These are phyloP conservation scores for Fraxinus sp. DNA, from an alignment of 305 asterid genomes.

Conservation along the genomic window DNA sequence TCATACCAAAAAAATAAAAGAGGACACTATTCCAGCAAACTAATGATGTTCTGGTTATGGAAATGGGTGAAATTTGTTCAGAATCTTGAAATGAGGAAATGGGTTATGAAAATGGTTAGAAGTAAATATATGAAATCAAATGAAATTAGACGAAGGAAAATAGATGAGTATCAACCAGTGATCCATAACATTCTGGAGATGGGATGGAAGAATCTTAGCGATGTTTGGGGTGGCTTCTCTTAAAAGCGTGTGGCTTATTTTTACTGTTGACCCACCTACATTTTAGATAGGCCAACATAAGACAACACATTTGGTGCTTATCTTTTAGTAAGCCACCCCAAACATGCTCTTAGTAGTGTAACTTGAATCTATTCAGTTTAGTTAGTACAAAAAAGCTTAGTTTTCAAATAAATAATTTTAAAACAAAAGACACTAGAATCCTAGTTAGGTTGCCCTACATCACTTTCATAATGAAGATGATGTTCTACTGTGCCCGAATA, in stretches of 20 bases:
- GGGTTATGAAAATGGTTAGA: background rate
- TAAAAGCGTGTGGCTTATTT: background rate
- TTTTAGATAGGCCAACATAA: background rate
- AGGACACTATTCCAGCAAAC: background rate
- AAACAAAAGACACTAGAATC: background rate
- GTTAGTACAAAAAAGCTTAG: background rate
- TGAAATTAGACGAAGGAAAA: background rate
- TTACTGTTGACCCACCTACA: background rate
- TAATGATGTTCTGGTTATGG: background rate
- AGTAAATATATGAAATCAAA: background rate
- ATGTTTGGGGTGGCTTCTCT: background rate
- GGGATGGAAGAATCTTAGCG: conserved; percentile 1
- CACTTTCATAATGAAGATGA: background rate
- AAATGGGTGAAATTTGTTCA: background rate
- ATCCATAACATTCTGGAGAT: background rate
- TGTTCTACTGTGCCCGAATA: background rate
- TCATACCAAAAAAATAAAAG: background rate
- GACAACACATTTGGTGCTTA: background rate
- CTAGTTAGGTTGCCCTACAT: background rate
- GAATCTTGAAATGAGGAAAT: background rate
- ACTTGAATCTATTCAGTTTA: background rate
- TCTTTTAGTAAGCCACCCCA: background rate
- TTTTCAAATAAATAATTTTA: background rate
- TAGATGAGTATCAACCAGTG: background rate
- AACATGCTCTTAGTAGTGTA: background rate